These are phyloP conservation scores for Ilyonectria mors-panacis DNA, from an alignment of 2,329 filamentous ascomycete genomes.

Conservation along the genomic window DNA sequence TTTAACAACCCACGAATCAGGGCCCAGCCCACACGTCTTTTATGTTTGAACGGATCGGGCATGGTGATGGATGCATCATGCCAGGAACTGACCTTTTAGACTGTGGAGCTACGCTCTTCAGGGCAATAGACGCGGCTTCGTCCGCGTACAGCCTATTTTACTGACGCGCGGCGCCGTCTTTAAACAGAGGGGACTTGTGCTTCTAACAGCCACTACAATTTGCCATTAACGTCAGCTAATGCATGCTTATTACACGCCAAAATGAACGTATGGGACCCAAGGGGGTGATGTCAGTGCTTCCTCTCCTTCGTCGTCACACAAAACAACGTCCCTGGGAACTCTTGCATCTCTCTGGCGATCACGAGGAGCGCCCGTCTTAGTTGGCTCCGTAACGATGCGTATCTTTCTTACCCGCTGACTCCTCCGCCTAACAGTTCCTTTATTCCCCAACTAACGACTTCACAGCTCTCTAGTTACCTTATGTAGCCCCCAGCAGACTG, in stretches of 20 bases:
- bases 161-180: too few relatives aligned
- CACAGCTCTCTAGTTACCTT: background rate
- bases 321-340: background rate
- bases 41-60: too few relatives aligned
- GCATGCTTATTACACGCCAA: background rate
- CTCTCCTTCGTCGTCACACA: background rate
- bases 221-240: background rate
- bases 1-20: too few relatives aligned
- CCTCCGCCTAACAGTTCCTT: background rate
- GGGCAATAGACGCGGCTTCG: too few relatives aligned
- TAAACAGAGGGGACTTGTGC: too few relatives aligned
- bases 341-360: background rate
- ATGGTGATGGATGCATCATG: too few relatives aligned
- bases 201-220: background rate
- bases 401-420: background rate
- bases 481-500: slow-evolving; percentile 7
- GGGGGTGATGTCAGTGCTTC: background rate
- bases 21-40: too few relatives aligned
- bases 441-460: background rate
- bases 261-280: background rate
- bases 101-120: too few relatives aligned
- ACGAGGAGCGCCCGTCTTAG: background rate
- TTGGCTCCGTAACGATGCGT: background rate
- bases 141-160: too few relatives aligned
- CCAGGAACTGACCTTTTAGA: too few relatives aligned